These are phyloP conservation scores for Lecanicillium sp. DNA, from an alignment of 2,329 filamentous ascomycete genomes.

Conservation along the genomic window DNA sequence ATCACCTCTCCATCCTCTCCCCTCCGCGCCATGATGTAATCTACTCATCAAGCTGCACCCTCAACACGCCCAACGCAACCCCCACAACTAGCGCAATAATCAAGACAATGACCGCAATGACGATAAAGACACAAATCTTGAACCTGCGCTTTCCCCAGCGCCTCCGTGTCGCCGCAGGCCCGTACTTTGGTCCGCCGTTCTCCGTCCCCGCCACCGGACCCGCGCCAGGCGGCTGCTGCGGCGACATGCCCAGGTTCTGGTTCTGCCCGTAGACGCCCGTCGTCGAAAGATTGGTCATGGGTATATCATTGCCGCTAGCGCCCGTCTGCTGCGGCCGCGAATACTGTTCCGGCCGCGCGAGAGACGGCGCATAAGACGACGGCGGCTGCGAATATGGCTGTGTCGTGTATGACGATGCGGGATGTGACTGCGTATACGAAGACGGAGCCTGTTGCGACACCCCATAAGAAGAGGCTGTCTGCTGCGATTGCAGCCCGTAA, in stretches of 20 bases:
- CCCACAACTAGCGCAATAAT: constrained; percentile 18
- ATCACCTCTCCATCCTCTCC: background rate
- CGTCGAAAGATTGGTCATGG: background rate
- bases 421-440: no score
- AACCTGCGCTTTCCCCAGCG: constrained; percentile 14
- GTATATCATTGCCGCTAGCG: no score
- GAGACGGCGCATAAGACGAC: constrained; percentile 14
- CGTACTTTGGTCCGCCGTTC: no score
- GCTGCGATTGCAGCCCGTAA: no score
- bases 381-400: constrained; percentile 15
- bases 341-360: background rate
- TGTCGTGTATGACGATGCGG: background rate
- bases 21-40: no score
- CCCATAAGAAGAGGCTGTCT: constrained; percentile 4
- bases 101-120: constrained; percentile 16
- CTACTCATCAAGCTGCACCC: constrained; percentile 8
- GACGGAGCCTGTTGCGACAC: no score
- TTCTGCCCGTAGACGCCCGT: no score
- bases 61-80: constrained; percentile 18
- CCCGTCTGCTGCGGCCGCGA: background rate
- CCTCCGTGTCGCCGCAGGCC: background rate
- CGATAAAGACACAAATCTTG: constrained; percentile 14
- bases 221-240: no score
- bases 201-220: no score
- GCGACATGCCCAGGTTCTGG: no score